Conservation (phyloP, 2,329 filamentous ascomycete genomes). For the Monosporascus sp. region DNA sequence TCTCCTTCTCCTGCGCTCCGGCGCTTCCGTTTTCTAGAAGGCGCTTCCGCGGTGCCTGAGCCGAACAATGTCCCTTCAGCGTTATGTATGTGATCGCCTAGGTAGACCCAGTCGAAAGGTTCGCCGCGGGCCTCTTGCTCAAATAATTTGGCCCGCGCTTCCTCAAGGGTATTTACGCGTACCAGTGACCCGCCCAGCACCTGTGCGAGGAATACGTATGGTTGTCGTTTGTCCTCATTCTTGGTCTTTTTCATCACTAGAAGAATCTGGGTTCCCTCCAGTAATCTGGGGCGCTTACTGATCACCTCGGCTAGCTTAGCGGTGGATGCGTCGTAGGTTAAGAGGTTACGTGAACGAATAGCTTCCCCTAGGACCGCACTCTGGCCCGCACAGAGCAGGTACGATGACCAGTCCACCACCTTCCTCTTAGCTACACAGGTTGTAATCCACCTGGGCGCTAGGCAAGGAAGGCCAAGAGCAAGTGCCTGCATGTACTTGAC, state of each 20-base stretch:
- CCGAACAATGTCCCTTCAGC: constrained; percentile 46
- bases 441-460: constrained; percentile 76
- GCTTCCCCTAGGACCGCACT: constrained; percentile 72
- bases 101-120: constrained; percentile 73
- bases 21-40: constrained; percentile 39
- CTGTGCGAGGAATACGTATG: constrained; percentile 75
- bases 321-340: constrained; percentile 51
- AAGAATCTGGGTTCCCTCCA: constrained; percentile 62
- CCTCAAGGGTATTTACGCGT: constrained; percentile 58
- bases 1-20: constrained; percentile 32
- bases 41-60: constrained; percentile 25
- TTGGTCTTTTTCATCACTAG: constrained; percentile 62
- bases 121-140: constrained; percentile 41
- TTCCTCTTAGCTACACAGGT: constrained; percentile 59
- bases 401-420: constrained; percentile 71
- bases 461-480: constrained; percentile 80
- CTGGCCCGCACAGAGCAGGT: constrained; percentile 79
- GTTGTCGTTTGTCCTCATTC: constrained; percentile 59
- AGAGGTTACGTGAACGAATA: constrained; percentile 66
- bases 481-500: constrained; percentile 93
- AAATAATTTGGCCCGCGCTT: constrained; percentile 56
- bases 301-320: constrained; percentile 56
- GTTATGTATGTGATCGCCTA: constrained; percentile 56
- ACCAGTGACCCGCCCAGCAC: constrained; percentile 70
- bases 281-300: constrained; percentile 52